These are phyloP conservation scores for Penicillium hordei DNA, from an alignment of 2,329 filamentous ascomycete species.

Conservation along the genomic window DNA sequence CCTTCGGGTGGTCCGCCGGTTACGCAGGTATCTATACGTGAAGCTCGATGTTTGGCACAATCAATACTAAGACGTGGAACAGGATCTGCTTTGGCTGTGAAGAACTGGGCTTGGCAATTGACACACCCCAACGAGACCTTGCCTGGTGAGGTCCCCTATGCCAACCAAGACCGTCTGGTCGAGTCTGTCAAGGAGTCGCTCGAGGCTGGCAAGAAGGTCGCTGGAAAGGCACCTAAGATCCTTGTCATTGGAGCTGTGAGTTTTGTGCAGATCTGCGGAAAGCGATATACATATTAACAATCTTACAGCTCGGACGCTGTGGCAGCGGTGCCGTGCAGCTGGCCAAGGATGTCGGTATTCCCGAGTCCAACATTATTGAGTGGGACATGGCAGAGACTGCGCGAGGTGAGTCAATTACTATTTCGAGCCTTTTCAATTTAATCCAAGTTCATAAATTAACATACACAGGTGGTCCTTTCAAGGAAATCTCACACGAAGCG, in stretches of 20 bases:
- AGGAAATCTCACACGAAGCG: conserved; percentile 67
- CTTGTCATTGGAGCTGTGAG: conserved; percentile 76
- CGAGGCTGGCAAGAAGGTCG: conserved; percentile 64
- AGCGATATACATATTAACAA: conserved; percentile 11
- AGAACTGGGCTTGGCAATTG: conserved; percentile 83
- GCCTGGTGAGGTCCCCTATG: conserved; percentile 57
- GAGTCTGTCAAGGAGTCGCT: conserved; percentile 71
- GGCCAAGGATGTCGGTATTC: conserved; percentile 71
- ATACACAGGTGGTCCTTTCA: conserved; percentile 65
- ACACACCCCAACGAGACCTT: conserved; percentile 67
- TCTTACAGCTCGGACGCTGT: conserved; percentile 58
- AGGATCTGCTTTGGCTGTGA: conserved; percentile 69
- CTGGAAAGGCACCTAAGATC: conserved; percentile 67
- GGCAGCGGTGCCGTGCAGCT: conserved; percentile 81
- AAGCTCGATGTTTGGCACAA: not conserved
- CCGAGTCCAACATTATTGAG: conserved; percentile 65
- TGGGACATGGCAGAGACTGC: conserved; percentile 81
- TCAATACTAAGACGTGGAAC: conserved; percentile 10
- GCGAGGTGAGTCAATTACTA: conserved; percentile 46
- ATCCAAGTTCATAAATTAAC: conserved; percentile 6
- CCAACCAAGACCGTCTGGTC: conserved; percentile 72
- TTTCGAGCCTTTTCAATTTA: not conserved
- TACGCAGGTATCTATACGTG: conserved; percentile 55
- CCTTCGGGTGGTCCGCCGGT: conserved; percentile 66
- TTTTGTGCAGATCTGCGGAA: not conserved